phyloP scores from a whole-genome alignment of 2,329 filamentous ascomycete species.

The Epichloe coenophiala region DNA sequence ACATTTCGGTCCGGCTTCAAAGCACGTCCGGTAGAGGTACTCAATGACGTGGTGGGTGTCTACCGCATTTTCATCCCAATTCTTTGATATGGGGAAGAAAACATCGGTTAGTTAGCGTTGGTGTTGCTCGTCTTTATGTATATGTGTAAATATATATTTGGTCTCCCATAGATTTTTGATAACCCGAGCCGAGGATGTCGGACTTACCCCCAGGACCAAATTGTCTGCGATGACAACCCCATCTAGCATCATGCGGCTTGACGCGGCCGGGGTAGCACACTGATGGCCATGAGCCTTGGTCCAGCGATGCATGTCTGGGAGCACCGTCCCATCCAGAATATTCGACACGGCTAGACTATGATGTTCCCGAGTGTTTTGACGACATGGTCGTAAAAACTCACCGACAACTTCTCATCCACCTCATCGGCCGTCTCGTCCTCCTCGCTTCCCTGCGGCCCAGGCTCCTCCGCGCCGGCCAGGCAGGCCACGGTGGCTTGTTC shows the following conservation, averaged over 20 bases:
- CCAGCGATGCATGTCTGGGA: neutral
- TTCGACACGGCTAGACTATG: slow-evolving; percentile 13
- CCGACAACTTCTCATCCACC: slow-evolving; percentile 26
- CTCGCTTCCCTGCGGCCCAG: slow-evolving; percentile 23
- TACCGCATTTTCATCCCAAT: slow-evolving; percentile 17
- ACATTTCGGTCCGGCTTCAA: slow-evolving; percentile 8
- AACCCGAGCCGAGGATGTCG: neutral
- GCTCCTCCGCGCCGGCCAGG: slow-evolving; percentile 20
- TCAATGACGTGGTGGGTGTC: slow-evolving; percentile 18
- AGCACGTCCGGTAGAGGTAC: slow-evolving; percentile 19
- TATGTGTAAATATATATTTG: no score
- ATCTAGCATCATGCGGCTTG: slow-evolving; percentile 23
- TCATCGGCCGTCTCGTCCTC: slow-evolving; percentile 28
- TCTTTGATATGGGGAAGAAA: neutral
- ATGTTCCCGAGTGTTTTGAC: slow-evolving; percentile 28
- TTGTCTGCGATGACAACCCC: slow-evolving; percentile 19
- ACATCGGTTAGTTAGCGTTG: no score
- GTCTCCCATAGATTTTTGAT: no score
- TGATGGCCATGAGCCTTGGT: slow-evolving; percentile 13
- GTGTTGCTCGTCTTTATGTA: no score
- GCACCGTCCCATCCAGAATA: neutral
- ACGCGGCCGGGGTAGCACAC: slow-evolving; percentile 15
- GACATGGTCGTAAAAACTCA: slow-evolving; percentile 29
- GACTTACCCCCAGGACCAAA: slow-evolving; percentile 16
- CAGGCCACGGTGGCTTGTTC: slow-evolving; percentile 24